These are phyloP conservation scores for Paramecium tetraurelia DNA, from an alignment of 73 alveolate genomes.

Conservation along the genomic window DNA sequence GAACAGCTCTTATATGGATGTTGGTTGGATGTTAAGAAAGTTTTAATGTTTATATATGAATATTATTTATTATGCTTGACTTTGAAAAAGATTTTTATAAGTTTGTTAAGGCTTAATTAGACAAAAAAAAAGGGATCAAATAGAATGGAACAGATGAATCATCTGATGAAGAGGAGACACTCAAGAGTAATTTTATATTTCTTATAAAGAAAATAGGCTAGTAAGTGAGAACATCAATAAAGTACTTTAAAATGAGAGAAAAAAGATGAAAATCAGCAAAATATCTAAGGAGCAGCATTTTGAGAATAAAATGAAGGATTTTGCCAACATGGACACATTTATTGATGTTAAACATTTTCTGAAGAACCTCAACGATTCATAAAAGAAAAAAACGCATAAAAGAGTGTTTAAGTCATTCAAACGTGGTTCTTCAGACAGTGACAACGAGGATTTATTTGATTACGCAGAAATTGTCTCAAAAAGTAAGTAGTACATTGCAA, in stretches of 20 bases:
- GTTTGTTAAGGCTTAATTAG: constrained; percentile 23
- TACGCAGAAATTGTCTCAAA: constrained; percentile 10
- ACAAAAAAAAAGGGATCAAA: background rate
- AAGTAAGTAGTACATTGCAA: constrained; percentile 26
- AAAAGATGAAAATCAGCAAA: constrained; percentile 13
- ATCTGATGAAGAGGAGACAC: constrained; percentile 2
- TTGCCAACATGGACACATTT: constrained; percentile 12
- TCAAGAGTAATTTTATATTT: background rate
- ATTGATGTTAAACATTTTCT: constrained; percentile 40
- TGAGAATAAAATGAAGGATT: constrained; percentile 22
- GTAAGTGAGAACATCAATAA: constrained; percentile 11
- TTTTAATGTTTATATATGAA: background rate
- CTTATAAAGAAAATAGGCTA: background rate
- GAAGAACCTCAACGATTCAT: background rate
- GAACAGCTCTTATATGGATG: background rate
- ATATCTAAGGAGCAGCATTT: background rate
- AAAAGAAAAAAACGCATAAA: background rate
- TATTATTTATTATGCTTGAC: background rate
- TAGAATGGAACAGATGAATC: background rate
- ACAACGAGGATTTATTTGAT: constrained; percentile 19
- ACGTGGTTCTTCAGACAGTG: background rate
- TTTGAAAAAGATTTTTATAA: constrained; percentile 5
- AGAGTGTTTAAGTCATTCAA: background rate
- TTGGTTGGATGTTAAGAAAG: background rate
- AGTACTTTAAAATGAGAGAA: background rate